A percentile compares a stretch with the other conserved stretches of the same genome.
Conservation (phyloP, 2,329 filamentous ascomycete species). For the Triangularia verruculosa region DNA sequence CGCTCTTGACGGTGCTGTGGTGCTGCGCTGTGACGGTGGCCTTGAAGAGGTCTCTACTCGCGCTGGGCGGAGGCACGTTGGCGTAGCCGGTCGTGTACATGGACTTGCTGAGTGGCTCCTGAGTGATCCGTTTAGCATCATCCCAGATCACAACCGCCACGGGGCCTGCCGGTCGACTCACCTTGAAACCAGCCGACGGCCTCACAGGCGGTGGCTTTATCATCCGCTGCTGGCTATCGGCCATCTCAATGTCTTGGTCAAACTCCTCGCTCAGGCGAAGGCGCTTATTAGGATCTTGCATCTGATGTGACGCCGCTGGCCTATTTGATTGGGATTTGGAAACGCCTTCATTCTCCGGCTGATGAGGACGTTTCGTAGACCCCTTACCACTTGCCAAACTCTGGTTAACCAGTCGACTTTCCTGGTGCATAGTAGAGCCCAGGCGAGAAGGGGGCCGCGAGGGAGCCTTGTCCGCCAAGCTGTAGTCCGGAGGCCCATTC, state of each 20-base stretch:
- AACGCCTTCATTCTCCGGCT: constrained; percentile 56
- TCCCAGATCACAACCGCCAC: background rate
- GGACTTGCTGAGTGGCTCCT: constrained; percentile 61
- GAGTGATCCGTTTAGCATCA: constrained; percentile 35
- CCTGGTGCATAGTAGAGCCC: constrained; percentile 47
- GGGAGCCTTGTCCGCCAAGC: constrained; percentile 33
- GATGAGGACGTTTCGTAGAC: constrained; percentile 69
- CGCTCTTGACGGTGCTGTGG: constrained; percentile 58
- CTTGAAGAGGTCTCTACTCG: constrained; percentile 61
- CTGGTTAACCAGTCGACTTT: constrained; percentile 64
- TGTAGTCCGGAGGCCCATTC: constrained; percentile 49
- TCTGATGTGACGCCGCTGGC: constrained; percentile 60
- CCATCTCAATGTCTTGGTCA: constrained; percentile 59
- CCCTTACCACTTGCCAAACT: constrained; percentile 65
- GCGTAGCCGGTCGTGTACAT: constrained; percentile 60
- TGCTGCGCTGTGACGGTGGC: constrained; percentile 65
- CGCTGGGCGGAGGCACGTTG: constrained; percentile 51
- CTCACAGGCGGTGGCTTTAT: constrained; percentile 77
- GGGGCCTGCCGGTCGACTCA: constrained; percentile 48
- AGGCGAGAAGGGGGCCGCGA: constrained; percentile 56
- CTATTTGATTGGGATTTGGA: constrained; percentile 47
- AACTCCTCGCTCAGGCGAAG: constrained; percentile 63
- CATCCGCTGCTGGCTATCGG: constrained; percentile 47
- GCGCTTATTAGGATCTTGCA: constrained; percentile 73
- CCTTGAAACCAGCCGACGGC: constrained; percentile 67